A percentile compares a stretch with the other conserved stretches of the same genome.
Conservation (phyloP, 2,329 filamentous ascomycete genomes). For the Diaporthe capsici region DNA sequence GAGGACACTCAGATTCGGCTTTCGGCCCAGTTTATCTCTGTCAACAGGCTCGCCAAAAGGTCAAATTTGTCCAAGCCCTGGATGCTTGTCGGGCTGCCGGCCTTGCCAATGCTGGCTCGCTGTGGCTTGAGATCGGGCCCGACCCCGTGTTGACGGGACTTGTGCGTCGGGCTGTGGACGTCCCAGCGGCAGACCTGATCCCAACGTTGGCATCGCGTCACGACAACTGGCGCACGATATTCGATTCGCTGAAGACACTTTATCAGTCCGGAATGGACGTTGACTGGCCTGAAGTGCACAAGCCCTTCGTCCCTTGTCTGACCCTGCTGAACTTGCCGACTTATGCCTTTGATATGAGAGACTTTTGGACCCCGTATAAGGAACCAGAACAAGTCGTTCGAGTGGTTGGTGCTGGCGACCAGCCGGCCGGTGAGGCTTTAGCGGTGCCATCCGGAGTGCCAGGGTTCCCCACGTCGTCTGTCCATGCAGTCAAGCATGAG, state of each 20-base stretch:
- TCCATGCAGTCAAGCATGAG: background rate
- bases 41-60: conserved; percentile 59
- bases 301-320: conserved; percentile 42
- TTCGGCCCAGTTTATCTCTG: conserved; percentile 54
- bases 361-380: conserved; percentile 56
- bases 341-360: conserved; percentile 56
- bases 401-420: background rate
- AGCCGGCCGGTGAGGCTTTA: background rate
- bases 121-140: conserved; percentile 18
- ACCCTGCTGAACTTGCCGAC: conserved; percentile 52
- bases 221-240: conserved; percentile 3
- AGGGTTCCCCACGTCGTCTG: background rate
- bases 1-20: conserved; percentile 50
- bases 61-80: conserved; percentile 50
- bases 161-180: conserved; percentile 42
- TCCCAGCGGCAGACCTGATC: background rate
- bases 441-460: background rate
- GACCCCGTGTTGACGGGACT: background rate
- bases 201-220: background rate
- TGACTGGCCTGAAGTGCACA: conserved; percentile 19
- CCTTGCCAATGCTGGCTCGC: conserved; percentile 49
- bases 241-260: background rate
- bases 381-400: background rate
- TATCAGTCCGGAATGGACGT: background rate
- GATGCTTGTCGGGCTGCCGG: conserved; percentile 64